Conservation (phyloP, 805 yeast species). For the Tetrapisispora arboricola region DNA sequence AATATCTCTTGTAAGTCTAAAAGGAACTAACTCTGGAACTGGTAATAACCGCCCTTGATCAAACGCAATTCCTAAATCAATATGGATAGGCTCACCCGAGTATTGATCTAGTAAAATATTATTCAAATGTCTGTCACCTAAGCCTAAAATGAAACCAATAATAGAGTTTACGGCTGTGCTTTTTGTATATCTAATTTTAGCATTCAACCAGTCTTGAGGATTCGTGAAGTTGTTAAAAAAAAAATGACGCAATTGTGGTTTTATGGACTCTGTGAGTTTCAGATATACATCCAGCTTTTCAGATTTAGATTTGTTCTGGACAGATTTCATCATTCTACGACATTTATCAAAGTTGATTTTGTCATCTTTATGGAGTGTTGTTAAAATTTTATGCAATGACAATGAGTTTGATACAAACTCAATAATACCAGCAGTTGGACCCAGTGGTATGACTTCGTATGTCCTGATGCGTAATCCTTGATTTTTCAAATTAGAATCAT, state of each 20-base stretch:
- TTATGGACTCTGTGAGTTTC: constrained; percentile 39
- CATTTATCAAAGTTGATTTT: constrained; percentile 45
- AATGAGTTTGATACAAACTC: constrained; percentile 77
- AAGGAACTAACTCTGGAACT: constrained; percentile 90
- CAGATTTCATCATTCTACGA: constrained; percentile 49
- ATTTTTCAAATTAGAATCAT: constrained; percentile 45
- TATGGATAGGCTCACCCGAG: constrained; percentile 92
- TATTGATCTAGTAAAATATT: constrained; percentile 70
- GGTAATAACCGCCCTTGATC: constrained; percentile 82
- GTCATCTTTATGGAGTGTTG: constrained; percentile 52
- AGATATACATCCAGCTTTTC: constrained; percentile 39
- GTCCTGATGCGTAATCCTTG: constrained; percentile 62
- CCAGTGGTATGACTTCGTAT: constrained; percentile 82
- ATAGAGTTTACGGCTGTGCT: constrained; percentile 82
- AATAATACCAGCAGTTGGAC: constrained; percentile 77
- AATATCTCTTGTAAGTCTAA: constrained; percentile 79
- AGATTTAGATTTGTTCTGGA: constrained; percentile 36
- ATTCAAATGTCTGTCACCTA: constrained; percentile 93
- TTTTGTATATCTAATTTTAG: constrained; percentile 53
- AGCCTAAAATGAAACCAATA: constrained; percentile 78
- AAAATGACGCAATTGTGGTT: constrained; percentile 61
- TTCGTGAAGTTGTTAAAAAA: constrained; percentile 57
- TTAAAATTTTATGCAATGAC: constrained; percentile 59
- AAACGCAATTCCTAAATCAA: constrained; percentile 92
- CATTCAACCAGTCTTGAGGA: constrained; percentile 65